phyloP scores from a whole-genome alignment of 495 filamentous ascomycete genomes.

The Talaromyces thailandensis region DNA sequence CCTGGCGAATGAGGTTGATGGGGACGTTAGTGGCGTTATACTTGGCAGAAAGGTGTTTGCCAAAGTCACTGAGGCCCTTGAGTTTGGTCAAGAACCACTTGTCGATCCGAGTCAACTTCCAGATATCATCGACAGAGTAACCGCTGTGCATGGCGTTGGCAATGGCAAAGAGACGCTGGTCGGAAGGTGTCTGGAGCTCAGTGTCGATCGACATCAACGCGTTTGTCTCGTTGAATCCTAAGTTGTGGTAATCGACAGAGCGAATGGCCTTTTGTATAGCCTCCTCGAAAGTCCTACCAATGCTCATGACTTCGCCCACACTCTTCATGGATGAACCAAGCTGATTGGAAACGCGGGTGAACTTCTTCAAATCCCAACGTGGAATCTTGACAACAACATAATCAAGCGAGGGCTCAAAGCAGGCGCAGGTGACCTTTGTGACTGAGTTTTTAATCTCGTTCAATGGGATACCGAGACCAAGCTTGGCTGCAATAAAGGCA shows the following conservation, averaged over 20 bases:
- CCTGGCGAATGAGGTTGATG: conserved; percentile 56
- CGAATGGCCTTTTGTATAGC: conserved; percentile 98
- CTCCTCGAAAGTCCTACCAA: conserved; percentile 94
- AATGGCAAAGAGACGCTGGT: conserved; percentile 94
- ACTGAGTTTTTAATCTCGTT: conserved; percentile 97
- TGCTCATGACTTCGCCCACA: conserved; percentile 98
- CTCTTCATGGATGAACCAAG: conserved; percentile 99
- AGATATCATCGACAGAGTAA: conserved; percentile 91
- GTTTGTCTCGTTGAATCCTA: conserved; percentile 86
- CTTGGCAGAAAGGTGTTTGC: conserved; percentile 55
- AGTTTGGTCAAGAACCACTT: conserved; percentile 83
- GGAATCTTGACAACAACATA: conserved; percentile 99
- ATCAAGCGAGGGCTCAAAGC: conserved; percentile 98
- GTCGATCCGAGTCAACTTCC: conserved; percentile 89
- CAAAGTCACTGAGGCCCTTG: conserved; percentile 84
- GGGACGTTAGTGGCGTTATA: conserved; percentile 65
- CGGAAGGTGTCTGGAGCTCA: conserved; percentile 93
- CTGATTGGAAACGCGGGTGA: conserved; percentile 88
- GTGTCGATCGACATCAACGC: conserved; percentile 93
- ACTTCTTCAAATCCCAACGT: conserved; percentile 98
- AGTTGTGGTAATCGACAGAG: conserved; percentile 87
- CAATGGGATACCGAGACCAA: conserved; percentile 87
- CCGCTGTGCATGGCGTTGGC: conserved; percentile 94
- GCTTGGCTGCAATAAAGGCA: conserved; percentile 92
- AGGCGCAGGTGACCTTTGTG: conserved; percentile 91